A percentile compares a stretch with the other conserved stretches of the same genome.
Conservation (phyloP, 495 filamentous ascomycete species). For the Trypethelium eluteriae region DNA sequence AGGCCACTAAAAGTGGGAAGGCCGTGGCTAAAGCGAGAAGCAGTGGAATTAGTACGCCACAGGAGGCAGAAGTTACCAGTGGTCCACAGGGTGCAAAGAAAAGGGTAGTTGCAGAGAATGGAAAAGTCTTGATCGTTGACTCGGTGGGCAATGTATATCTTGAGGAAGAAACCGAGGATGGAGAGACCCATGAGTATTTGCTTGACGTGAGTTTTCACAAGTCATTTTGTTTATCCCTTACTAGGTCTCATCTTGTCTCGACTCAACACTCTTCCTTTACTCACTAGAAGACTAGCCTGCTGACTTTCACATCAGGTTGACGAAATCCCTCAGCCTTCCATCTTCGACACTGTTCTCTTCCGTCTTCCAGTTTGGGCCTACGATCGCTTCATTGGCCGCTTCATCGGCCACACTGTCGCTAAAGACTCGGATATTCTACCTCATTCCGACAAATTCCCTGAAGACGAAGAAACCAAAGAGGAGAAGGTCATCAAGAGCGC, state of each 20-base stretch:
- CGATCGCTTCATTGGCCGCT: slow-evolving; percentile 31
- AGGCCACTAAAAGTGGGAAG: slow-evolving; percentile 44
- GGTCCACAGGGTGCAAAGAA: slow-evolving; percentile 63
- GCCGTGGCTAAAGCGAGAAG: slow-evolving; percentile 42
- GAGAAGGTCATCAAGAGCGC: slow-evolving; percentile 29
- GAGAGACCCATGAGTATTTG: slow-evolving; percentile 69
- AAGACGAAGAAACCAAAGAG: slow-evolving; percentile 23
- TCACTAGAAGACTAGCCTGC: neutral
- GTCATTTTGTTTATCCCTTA: too few relatives aligned
- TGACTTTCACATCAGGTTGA: slow-evolving; percentile 27
- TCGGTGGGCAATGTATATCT: slow-evolving; percentile 84
- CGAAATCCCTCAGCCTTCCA: slow-evolving; percentile 35
- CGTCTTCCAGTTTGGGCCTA: slow-evolving; percentile 37
- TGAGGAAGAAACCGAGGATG: slow-evolving; percentile 81
- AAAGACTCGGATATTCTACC: slow-evolving; percentile 18
- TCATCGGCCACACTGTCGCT: slow-evolving; percentile 14
- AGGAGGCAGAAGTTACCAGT: slow-evolving; percentile 32
- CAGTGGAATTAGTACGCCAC: slow-evolving; percentile 34
- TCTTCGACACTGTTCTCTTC: slow-evolving; percentile 38
- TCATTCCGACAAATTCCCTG: slow-evolving; percentile 18
- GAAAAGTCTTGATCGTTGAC: slow-evolving; percentile 89
- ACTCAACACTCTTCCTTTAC: neutral
- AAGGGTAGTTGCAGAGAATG: slow-evolving; percentile 83
- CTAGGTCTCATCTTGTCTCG: neutral
- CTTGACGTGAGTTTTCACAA: slow-evolving; percentile 56